phyloP scores from a whole-genome alignment of 2,329 filamentous ascomycete species.

The Pestalotiopsis sp. region DNA sequence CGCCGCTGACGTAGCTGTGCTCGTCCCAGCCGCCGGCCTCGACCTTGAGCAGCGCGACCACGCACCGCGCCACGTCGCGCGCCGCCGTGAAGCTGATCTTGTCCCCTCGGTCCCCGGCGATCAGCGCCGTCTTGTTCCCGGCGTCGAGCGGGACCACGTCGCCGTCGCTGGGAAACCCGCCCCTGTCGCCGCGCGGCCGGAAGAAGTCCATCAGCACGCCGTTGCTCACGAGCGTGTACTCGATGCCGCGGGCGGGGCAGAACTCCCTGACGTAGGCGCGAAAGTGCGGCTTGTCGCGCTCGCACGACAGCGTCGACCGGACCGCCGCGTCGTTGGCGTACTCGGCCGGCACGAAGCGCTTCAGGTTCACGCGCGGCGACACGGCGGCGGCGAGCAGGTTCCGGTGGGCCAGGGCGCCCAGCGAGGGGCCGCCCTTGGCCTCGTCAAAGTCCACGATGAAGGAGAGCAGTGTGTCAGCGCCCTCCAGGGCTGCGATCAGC shows the following conservation, averaged over 20 bases:
- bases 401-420: background rate
- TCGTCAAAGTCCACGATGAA: conserved; percentile 2
- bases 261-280: background rate
- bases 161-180: background rate
- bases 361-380: background rate
- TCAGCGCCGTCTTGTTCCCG: background rate
- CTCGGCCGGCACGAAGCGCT: conserved; percentile 3
- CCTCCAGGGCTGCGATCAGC: background rate
- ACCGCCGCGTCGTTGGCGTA: background rate
- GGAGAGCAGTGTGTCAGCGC: background rate
- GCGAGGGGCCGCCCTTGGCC: background rate
- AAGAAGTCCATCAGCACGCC: conserved; percentile 7
- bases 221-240: background rate
- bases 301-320: background rate
- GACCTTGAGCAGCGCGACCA: background rate
- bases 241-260: conserved; percentile 1
- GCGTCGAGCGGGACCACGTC: background rate
- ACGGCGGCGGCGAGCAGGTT: conserved; percentile 7
- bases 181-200: background rate
- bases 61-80: background rate
- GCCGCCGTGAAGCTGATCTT: conserved; percentile 2
- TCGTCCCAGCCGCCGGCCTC: background rate
- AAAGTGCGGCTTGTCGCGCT: conserved; percentile 1
- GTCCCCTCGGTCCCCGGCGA: background rate
- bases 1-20: conserved; percentile 1